phyloP scores from a whole-genome alignment of 148 eudicot genomes.

The Hydrangea macrophylla region DNA sequence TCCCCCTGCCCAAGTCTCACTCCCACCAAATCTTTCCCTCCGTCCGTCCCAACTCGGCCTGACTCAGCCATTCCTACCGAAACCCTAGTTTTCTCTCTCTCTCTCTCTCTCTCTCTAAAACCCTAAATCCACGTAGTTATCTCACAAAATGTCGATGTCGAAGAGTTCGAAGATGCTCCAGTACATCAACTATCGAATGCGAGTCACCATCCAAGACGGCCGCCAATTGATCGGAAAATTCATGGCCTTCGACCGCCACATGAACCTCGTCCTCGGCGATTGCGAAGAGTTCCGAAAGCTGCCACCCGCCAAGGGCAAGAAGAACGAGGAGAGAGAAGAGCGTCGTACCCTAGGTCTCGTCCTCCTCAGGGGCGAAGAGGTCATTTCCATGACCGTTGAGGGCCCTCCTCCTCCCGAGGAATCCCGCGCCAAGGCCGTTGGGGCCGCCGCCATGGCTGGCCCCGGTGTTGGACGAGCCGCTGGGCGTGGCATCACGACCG shows the following conservation, averaged over 20 bases:
- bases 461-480: constrained; percentile 85
- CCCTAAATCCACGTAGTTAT: background rate
- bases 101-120: background rate
- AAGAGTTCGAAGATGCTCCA: constrained; percentile 96
- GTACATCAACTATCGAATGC: constrained; percentile 93
- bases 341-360: constrained; percentile 92
- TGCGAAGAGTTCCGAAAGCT: constrained; percentile 93
- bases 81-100: background rate
- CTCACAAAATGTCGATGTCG: constrained; percentile 81
- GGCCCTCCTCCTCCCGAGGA: constrained; percentile 97
- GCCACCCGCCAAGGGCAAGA: constrained; percentile 64
- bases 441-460: constrained; percentile 48
- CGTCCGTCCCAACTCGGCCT: no score
- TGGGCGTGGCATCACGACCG: constrained; percentile 68
- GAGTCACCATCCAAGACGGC: constrained; percentile 89
- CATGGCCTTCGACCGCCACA: constrained; percentile 99
- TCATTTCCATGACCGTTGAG: constrained; percentile 92
- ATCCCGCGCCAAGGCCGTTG: constrained; percentile 51
- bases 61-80: background rate
- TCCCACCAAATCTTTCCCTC: no score
- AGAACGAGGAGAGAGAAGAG: constrained; percentile 54
- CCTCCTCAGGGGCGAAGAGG: constrained; percentile 87
- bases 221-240: constrained; percentile 87
- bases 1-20: no score
- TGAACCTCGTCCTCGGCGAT: constrained; percentile 95